Base-by-base conservation (phyloP, 139 green algal species). In the Chlamydomonas applanata region DNA sequence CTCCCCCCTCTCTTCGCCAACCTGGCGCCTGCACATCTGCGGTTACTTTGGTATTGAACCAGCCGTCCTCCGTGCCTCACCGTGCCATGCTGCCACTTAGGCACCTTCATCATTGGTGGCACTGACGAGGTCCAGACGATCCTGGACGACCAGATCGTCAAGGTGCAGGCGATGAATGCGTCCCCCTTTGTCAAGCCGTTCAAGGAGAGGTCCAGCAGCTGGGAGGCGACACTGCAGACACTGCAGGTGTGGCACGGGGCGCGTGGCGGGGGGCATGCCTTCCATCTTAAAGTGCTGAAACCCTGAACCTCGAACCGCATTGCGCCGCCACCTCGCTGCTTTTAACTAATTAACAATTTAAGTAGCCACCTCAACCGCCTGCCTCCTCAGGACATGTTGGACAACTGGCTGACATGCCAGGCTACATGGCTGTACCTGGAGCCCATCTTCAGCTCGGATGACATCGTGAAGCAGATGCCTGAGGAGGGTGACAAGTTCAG, bases 391-490 rank as follows among this genome's bases (percentile, higher is more conserved):
- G 91, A 95, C 62, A 84, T 94, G 75, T 65, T 97, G 61, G 92
- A 97, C 79, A 91, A 93, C 73, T 95, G 91, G 92, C 86, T 93
- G 33, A 81, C 82, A 33, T 94, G 89, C 79, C 89, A 94, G 69
- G 71, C 82, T 52, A 93, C 89, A 1, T 97, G 92, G 92, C 87
- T 93, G 72, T 97, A 97, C 85, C 78, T 97, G 74, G 89, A 95
- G 76, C 92, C 92, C 74, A 94, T 97, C 81, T 97, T 97, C 77
- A 85, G 71, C 74, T 84, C 54, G 14, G 86, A 88, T 35, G 92
- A 97, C 80, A 97, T 97, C 78, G 82, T 95, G 44, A 93, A 94
- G 72, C 92, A 97, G 84, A 94, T 97, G 80, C 74, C 74, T 34
- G 88, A 92, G 70, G 91, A 95, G 53, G 90, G 91, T 0, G 87